Conservation (phyloP, 1,284 basidiomycete species). For the Apiotrichum siamense region DNA sequence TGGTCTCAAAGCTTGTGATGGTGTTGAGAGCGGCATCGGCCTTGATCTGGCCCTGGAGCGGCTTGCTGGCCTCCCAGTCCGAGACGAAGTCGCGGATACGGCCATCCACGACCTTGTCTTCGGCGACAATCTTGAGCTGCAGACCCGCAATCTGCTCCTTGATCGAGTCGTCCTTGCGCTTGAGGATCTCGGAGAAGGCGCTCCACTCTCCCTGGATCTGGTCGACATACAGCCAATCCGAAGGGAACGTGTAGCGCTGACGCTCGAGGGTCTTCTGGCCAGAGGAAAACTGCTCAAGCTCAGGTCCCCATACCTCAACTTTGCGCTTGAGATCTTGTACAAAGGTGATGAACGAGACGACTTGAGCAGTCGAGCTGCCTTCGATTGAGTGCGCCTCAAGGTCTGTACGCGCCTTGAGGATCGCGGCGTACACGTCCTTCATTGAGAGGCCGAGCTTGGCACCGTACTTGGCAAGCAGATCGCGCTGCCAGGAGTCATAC, state of each 20-base stretch:
- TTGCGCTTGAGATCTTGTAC: constrained; percentile 98
- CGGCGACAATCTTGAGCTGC: constrained; percentile 97
- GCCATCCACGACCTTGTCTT: constrained; percentile 95
- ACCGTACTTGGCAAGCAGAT: constrained; percentile 86
- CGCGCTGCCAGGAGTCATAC: constrained; percentile 96
- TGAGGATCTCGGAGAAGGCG: constrained; percentile 95
- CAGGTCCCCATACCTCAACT: constrained; percentile 92
- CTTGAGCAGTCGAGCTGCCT: constrained; percentile 72
- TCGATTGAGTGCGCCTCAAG: constrained; percentile 82
- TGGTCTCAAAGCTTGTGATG: constrained; percentile 88
- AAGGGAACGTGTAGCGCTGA: constrained; percentile 91
- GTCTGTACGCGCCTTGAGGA: constrained; percentile 87
- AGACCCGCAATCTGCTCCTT: constrained; percentile 91
- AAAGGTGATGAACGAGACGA: constrained; percentile 98
- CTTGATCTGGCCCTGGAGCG: constrained; percentile 91
- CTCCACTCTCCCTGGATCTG: constrained; percentile 97
- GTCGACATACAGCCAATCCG: constrained; percentile 97
- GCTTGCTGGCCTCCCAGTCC: constrained; percentile 77
- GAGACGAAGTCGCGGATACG: constrained; percentile 80
- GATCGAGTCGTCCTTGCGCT: constrained; percentile 95
- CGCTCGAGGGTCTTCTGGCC: constrained; percentile 96
- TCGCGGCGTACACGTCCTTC: constrained; percentile 91
- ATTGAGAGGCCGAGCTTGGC: constrained; percentile 85
- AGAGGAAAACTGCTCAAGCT: constrained; percentile 86
- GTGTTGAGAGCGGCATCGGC: constrained; percentile 93